A percentile compares a stretch with the other conserved stretches of the same genome.
Conservation (phyloP, 306 rosid species). For the Lotus japonicus region DNA sequence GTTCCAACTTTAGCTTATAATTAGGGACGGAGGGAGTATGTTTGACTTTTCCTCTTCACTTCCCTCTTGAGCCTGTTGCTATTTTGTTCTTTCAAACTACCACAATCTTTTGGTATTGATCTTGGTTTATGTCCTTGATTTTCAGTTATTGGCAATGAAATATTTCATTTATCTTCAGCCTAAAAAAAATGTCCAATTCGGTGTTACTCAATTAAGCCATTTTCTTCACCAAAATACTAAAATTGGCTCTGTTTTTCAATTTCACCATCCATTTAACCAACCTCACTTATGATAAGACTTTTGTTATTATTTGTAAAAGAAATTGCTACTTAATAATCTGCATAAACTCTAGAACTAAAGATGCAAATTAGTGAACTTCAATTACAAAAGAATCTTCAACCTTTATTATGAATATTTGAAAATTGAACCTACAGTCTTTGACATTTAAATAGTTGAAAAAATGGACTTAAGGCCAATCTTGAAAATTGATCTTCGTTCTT, state of each 20-base stretch:
- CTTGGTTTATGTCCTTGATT: neutral
- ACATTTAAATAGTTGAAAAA: conserved; percentile 15
- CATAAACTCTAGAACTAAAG: neutral
- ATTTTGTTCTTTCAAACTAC: neutral
- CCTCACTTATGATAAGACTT: too few species aligned
- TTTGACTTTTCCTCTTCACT: neutral
- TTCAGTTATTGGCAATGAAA: neutral
- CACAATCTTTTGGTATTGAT: neutral
- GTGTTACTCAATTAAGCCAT: neutral
- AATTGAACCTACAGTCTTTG: neutral
- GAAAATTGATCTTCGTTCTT: neutral
- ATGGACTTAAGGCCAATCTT: neutral
- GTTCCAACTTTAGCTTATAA: too few species aligned
- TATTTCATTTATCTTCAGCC: neutral
- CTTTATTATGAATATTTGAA: neutral
- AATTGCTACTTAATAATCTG: too few species aligned
- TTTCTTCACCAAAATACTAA: neutral
- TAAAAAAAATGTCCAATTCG: neutral
- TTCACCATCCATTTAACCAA: neutral
- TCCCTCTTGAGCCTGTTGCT: neutral
- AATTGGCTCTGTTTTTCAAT: neutral
- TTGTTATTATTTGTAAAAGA: too few species aligned
- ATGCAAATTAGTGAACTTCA: neutral
- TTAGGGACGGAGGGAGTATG: too few species aligned
- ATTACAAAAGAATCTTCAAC: neutral